A percentile compares a stretch with the other conserved stretches of the same genome.
phyloP scores from a whole-genome alignment of 148 eudicot species.

The Rhododendron molle region DNA sequence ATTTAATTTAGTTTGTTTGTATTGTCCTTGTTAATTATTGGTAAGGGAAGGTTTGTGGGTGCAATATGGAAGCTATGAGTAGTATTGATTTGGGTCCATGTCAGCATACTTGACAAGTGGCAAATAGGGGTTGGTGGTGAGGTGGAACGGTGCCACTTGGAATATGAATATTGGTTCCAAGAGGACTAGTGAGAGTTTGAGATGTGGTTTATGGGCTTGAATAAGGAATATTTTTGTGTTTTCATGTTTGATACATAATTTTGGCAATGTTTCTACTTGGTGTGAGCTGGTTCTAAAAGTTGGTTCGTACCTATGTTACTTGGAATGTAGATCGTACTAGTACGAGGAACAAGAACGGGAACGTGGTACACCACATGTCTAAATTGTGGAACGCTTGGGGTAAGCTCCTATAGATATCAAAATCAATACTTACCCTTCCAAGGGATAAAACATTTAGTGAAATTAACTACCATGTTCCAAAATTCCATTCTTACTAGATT shows the following conservation, averaged over 20 bases:
- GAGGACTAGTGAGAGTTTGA: constrained; percentile 5
- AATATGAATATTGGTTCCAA: not conserved
- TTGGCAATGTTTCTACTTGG: not conserved
- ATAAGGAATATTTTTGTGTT: not conserved
- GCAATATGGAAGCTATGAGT: not conserved
- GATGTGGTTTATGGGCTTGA: constrained; percentile 3
- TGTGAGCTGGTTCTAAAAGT: not conserved
- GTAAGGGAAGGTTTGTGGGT: not conserved
- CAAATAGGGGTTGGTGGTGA: not conserved
- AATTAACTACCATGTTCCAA: too few species aligned
- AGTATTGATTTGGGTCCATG: constrained; percentile 6
- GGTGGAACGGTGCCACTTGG: not conserved
- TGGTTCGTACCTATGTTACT: not conserved
- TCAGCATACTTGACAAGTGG: constrained; percentile 14
- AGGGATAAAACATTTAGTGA: too few species aligned
- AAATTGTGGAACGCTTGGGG: too few species aligned
- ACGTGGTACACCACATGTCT: too few species aligned
- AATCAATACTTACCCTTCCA: too few species aligned
- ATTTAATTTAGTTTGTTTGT: not conserved
- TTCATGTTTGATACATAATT: not conserved
- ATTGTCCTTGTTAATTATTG: not conserved
- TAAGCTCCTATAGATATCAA: too few species aligned
- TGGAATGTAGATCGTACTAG: too few species aligned
- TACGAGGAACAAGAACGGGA: too few species aligned
- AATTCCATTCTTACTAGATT: too few species aligned